Conservation (phyloP, 306 rosid species). For the Acacia acuminata region DNA sequence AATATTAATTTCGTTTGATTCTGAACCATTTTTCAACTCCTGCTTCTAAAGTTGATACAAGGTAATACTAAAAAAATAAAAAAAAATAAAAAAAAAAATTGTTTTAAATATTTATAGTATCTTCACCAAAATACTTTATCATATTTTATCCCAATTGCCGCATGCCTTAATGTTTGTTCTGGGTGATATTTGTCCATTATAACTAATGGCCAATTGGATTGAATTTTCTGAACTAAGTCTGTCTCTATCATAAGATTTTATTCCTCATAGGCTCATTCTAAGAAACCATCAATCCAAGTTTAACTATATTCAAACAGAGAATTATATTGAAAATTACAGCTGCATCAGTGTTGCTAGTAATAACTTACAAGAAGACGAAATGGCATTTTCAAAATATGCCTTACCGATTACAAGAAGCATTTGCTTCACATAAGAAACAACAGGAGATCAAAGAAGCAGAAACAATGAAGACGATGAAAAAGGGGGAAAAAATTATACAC, state of each 20-base stretch:
- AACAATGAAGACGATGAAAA: constrained; percentile 23
- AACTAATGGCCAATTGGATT: background rate
- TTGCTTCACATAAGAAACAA: constrained; percentile 57
- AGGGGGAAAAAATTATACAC: background rate
- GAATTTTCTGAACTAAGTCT: background rate
- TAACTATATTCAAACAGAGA: constrained; percentile 29
- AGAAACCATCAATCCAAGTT: too few relatives aligned
- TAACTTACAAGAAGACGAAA: constrained; percentile 43
- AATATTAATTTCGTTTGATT: too few relatives aligned
- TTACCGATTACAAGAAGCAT: constrained; percentile 65
- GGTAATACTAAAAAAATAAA: too few relatives aligned
- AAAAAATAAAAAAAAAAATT: too few relatives aligned
- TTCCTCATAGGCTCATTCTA: background rate
- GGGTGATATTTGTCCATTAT: background rate
- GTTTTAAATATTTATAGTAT: too few relatives aligned
- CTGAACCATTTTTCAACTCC: too few relatives aligned
- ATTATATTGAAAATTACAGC: constrained; percentile 42
- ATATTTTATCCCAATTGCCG: background rate
- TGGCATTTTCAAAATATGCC: constrained; percentile 90
- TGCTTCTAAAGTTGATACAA: too few relatives aligned
- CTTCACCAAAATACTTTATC: too few relatives aligned
- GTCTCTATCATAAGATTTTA: background rate
- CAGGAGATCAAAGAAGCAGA: constrained; percentile 6
- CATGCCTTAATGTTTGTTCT: background rate
- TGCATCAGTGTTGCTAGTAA: constrained; percentile 40